Evolutionary conservation across 1,139 yeast genomes (phyloP), one percentile per base, ranked within the genome.

Genomic region (Hanseniaspora uvarum): DNA sequence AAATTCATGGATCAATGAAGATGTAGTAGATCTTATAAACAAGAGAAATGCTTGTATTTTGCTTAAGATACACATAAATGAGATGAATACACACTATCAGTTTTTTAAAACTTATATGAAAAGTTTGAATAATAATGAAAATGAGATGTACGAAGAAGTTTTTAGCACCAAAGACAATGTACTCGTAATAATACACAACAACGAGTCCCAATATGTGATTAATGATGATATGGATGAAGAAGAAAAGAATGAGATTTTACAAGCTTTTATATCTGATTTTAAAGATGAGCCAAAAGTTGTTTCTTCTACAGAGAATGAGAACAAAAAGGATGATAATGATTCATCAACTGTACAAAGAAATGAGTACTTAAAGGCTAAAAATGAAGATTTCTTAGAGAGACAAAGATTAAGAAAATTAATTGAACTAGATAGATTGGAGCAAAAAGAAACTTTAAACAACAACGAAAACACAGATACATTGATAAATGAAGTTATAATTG

Each of bases 161-260:
- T 65, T 45, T 41, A 54, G 53, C 40, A 56, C 50, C 55, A 60
- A 72, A 0, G 58, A 71, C 18, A 73, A 68, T 53, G 75, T 72
- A 48, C 69, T 71, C 57, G 63, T 71, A 0, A 72, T 72, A 0
- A 73, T 70, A 24, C 55, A 66, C 1, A 64, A 72, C 1, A 71
- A 74, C 8, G 59, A 65, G 65, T 51, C 73, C 77, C 60, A 73
- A 72, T 54, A 72, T 72, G 53, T 70, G 72, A 56, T 68, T 72
- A 16, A 60, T 66, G 30, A 70, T 43, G 64, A 63, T 53, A 59
- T 61, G 12, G 79, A 74, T 18, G 63, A 59, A 19, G 75, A 74
- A 52, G 88, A 82, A 58, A 73, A 75, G 43, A 73, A 74, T 50
- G 70, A 86, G n/a, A 73, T 82, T 18, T 64, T 78, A 53, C 70